Evolutionary conservation across 306 rosid species (phyloP).

Genomic region (Trifolium dubium): DNA sequence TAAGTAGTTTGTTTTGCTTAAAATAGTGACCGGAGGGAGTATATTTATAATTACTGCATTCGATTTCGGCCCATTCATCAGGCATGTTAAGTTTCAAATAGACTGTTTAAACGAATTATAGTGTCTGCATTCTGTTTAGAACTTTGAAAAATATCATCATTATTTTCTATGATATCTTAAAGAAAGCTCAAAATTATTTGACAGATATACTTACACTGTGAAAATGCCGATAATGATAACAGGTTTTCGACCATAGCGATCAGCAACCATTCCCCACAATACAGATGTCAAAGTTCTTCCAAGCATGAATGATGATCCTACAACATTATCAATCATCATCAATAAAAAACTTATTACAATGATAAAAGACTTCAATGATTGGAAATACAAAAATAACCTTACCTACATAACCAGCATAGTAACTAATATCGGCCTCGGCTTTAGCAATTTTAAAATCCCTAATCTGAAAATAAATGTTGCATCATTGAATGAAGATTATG

Average conservation of each 20-base stretch:
- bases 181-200: constrained; percentile 1
- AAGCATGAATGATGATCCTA: constrained; percentile 83
- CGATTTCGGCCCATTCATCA: too few species aligned
- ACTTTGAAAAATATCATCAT: too few species aligned
- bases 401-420: constrained; percentile 87
- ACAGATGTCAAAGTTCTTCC: constrained; percentile 82
- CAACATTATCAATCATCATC: constrained; percentile 29
- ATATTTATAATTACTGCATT: too few species aligned
- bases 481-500: constrained; percentile 16
- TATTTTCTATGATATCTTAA: neutral
- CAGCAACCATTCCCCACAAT: constrained; percentile 79
- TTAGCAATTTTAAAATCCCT: constrained; percentile 79
- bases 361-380: neutral
- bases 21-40: too few species aligned
- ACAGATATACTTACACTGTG: constrained; percentile 52
- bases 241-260: constrained; percentile 88
- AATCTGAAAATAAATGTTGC: constrained; percentile 50
- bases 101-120: neutral
- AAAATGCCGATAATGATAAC: constrained; percentile 62
- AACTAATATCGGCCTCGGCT: constrained; percentile 74
- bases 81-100: too few species aligned
- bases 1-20: too few species aligned
- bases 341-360: neutral
- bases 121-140: neutral
- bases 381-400: constrained; percentile 25